Percentiles rank a stretch among this genome's conserved stretches.
These are phyloP conservation scores for Fraxinus dipetala DNA, from an alignment of 305 asterid genomes.

Conservation along the genomic window DNA sequence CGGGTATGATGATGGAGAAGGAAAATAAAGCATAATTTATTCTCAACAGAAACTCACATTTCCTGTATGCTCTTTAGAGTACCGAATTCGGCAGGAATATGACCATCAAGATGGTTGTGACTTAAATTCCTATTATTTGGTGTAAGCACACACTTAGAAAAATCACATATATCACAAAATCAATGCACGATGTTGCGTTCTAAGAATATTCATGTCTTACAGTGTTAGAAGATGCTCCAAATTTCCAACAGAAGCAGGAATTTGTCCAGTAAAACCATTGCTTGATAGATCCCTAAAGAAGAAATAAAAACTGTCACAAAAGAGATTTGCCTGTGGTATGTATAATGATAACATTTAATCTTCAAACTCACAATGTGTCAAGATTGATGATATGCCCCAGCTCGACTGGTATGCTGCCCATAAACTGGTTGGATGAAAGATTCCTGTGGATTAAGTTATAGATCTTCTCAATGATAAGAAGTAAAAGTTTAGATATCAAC, in stretches of 20 bases:
- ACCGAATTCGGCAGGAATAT: slow-evolving; percentile 76
- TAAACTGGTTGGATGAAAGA: slow-evolving; percentile 76
- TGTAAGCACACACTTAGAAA: background rate
- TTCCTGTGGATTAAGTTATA: slow-evolving; percentile 48
- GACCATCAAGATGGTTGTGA: slow-evolving; percentile 62
- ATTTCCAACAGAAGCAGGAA: slow-evolving; percentile 90
- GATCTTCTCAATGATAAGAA: slow-evolving; percentile 3
- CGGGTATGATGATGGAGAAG: background rate
- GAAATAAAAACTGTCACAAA: slow-evolving; percentile 12
- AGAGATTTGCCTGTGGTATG: background rate
- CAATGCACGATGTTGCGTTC: background rate
- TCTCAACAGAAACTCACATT: slow-evolving; percentile 46
- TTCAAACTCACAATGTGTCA: slow-evolving; percentile 72
- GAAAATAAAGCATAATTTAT: background rate
- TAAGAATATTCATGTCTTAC: slow-evolving; percentile 37
- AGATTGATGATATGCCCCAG: slow-evolving; percentile 88
- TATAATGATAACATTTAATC: background rate
- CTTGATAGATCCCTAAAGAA: slow-evolving; percentile 78
- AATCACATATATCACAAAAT: background rate
- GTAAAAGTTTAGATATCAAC: background rate
- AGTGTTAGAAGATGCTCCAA: slow-evolving; percentile 92
- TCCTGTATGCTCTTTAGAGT: slow-evolving; percentile 75
- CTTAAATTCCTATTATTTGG: slow-evolving; percentile 66
- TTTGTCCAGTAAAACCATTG: slow-evolving; percentile 66
- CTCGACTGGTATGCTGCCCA: slow-evolving; percentile 67